These are phyloP conservation scores for Aspergillus pseudoviridinutans DNA, from an alignment of 2,329 filamentous ascomycete species.

Conservation along the genomic window DNA sequence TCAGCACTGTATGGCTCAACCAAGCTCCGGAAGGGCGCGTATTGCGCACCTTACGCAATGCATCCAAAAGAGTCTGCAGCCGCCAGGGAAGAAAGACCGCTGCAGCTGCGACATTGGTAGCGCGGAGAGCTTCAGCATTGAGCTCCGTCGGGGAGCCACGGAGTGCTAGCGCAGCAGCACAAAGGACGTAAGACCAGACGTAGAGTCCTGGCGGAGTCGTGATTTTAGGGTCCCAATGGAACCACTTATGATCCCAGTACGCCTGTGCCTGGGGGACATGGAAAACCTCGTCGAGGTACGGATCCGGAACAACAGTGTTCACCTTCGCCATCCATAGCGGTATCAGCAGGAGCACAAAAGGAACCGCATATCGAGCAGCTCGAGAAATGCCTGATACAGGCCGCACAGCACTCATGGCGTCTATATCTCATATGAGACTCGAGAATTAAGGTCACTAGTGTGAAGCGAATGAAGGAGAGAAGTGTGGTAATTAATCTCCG, in stretches of 20 bases:
- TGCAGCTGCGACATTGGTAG: conserved; percentile 35
- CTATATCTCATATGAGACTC: conserved; percentile 1
- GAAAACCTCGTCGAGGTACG: conserved; percentile 55
- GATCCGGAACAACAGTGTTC: conserved; percentile 49
- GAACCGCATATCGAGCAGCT: conserved; percentile 34
- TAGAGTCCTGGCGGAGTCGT: conserved; percentile 90
- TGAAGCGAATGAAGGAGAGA: neutral
- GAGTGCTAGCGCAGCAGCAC: conserved; percentile 20
- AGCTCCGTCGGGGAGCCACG: conserved; percentile 30
- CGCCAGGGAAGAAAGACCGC: conserved; percentile 42
- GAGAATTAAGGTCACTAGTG: neutral
- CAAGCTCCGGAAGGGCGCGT: conserved; percentile 28
- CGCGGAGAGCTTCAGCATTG: conserved; percentile 32
- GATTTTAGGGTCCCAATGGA: conserved; percentile 91
- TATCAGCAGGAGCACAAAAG: conserved; percentile 32
- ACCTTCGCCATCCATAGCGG: conserved; percentile 44
- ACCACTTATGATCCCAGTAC: conserved; percentile 73
- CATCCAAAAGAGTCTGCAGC: conserved; percentile 53
- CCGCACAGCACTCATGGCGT: conserved; percentile 28
- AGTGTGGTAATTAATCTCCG: neutral
- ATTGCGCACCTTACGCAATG: conserved; percentile 34
- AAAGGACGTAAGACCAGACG: conserved; percentile 48
- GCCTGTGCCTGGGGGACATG: conserved; percentile 85
- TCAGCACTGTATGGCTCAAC: conserved; percentile 55
- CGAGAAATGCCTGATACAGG: conserved; percentile 30